Evolutionary conservation across 169 alveolate genomes (phyloP), one percentile per base, ranked within the genome.

Genomic region (Eimeria brunetti): DNA sequence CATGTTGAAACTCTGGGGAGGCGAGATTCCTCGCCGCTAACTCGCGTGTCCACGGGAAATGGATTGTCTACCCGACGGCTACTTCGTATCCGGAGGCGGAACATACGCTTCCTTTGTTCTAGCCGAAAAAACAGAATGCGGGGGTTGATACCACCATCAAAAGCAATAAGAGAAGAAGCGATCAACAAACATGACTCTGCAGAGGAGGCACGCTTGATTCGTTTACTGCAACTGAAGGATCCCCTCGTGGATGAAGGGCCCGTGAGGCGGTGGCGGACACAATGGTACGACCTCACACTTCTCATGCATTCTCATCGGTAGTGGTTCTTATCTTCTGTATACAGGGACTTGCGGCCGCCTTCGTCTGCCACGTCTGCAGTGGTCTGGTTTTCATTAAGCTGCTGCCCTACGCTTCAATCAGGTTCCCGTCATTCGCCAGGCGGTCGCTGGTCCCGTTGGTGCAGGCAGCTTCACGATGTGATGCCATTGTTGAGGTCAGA

Each of bases 401-500:
- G 30, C 53, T 44, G 38, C 30, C 9, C 62, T 18, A 9, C 33
- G 27, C 69, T 12, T 44, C 73, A 30, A 1, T 46, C 94, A 64
- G 85, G 86, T 69, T 88, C 75, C 94, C 94, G n/a, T 49, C 94
- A 41, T 88, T 69, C 69, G 85, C 84, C 49, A 46, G 94, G 58
- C 56, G 73, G n/a, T 88, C 94, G 38, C 94, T 67, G 27, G 85
- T 49, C 51, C 86, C 86, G 36, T 56, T 88, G 69, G 36, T 88
- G 56, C 94, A 49, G 60, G 94, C 86, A n/a, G 73, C 94, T 12
- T 27, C 86, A 2, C 71, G 85, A 41, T 88, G 94, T 71, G 86
- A 88, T 58, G 94, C 71, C 58, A 69, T 94, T 27, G 94, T 85
- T 75, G 94, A 83, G 64, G 96, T 85, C 51, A 69, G 94, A 38